Evolutionary conservation across 2,329 filamentous ascomycete genomes (phyloP).

Genomic region (Grosmannia huntii): DNA sequence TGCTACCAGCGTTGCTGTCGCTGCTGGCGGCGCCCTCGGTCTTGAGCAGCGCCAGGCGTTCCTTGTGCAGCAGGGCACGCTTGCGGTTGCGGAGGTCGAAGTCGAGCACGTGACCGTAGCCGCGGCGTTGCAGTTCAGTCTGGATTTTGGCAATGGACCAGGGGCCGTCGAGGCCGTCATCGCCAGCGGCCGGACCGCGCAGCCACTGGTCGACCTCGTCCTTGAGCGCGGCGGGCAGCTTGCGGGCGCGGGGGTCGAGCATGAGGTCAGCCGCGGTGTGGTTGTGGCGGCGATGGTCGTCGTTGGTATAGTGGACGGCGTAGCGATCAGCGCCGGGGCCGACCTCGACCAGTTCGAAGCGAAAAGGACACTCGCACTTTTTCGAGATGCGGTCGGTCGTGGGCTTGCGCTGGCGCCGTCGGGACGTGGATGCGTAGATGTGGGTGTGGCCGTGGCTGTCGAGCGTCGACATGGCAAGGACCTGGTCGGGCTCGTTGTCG

Average conservation of each 20-base stretch:
- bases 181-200: slow-evolving; percentile 4
- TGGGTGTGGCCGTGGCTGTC: background rate
- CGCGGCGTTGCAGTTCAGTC: slow-evolving; percentile 20
- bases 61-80: slow-evolving; percentile 18
- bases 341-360: slow-evolving; percentile 24
- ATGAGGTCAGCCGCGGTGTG: slow-evolving; percentile 22
- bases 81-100: slow-evolving; percentile 25
- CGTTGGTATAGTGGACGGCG: slow-evolving; percentile 25
- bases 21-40: background rate
- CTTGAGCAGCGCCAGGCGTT: slow-evolving; percentile 8
- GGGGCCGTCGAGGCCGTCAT: background rate
- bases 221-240: slow-evolving; percentile 19
- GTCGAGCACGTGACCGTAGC: slow-evolving; percentile 23
- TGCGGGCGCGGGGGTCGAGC: slow-evolving; percentile 22
- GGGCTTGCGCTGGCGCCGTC: slow-evolving; percentile 17
- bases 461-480: background rate
- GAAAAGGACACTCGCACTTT: slow-evolving; percentile 25
- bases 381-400: slow-evolving; percentile 22
- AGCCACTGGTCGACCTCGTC: slow-evolving; percentile 23
- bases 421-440: background rate
- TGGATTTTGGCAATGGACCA: slow-evolving; percentile 22
- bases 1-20: background rate
- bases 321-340: slow-evolving; percentile 21
- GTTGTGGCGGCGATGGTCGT: slow-evolving; percentile 21
- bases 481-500: background rate